Evolutionary conservation across 768 basidiomycete species (phyloP).

Genomic region (Russula sp.): DNA sequence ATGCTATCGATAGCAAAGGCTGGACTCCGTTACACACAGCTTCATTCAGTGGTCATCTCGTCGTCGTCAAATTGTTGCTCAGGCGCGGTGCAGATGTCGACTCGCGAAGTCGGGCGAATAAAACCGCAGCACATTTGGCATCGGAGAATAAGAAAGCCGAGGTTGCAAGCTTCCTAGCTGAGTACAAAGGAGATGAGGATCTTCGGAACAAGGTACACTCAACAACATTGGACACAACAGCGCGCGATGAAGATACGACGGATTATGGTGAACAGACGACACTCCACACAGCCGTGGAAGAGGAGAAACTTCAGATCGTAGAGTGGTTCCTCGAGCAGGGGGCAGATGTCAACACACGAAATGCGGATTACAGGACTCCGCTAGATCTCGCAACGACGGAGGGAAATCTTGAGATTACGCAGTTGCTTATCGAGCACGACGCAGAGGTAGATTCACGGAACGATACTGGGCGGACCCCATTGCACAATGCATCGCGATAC

Average conservation of each 20-base stretch:
- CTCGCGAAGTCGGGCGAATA: not conserved
- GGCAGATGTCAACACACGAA: not conserved
- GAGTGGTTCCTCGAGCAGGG: not conserved
- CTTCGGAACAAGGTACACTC: not conserved
- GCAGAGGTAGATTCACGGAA: slow-evolving; percentile 1
- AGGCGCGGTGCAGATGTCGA: not conserved
- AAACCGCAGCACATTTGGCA: not conserved
- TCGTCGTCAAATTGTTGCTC: not conserved
- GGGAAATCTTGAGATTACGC: not conserved
- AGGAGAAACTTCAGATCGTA: not conserved
- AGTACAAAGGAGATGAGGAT: not conserved
- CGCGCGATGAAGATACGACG: not conserved
- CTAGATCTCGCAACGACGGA: not conserved
- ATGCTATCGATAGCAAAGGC: not conserved
- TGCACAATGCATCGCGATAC: not conserved
- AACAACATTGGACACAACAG: not conserved
- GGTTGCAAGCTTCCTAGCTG: not conserved
- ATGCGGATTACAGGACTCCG: not conserved
- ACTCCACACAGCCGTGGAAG: not conserved
- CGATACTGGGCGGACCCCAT: not conserved
- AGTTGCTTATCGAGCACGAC: not conserved
- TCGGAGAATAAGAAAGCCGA: not conserved
- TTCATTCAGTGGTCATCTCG: not conserved
- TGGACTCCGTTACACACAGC: not conserved
- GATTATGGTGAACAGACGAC: not conserved